Base-by-base conservation (phyloP, 148 eudicot genomes). In the Cornus controversa region DNA sequence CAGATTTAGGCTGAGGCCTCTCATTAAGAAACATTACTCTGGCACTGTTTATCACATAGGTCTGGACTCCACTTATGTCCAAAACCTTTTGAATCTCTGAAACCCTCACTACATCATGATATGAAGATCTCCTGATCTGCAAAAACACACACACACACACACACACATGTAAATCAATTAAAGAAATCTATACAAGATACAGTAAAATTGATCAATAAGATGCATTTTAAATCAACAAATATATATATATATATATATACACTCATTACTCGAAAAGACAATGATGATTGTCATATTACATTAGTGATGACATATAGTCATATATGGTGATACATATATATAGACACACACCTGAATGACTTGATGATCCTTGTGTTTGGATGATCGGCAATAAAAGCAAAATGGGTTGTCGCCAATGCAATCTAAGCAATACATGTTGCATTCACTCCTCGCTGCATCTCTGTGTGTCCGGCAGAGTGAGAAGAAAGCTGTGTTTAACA, bases 91-190 rank as follows among this genome's bases (percentile, higher is more conserved):
- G 89, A 63, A 94, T 87, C 78, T 94, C 98, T 8, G 94, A 88
- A 45, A 94, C 97, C 73, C 98, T 82, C 54, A 94, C 98, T 76
- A 94, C 97, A 84, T 94, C 97, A 77, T 94, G 98, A 60, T 94
- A 94, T 9, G 98, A 94, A 20, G 98, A 94, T 81, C 97, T 80
- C 82, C 98, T 86, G 84, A 94, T 94, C 98, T 94, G 31, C 64
- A 18, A 22, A 58, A 54, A 54, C 18, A 3, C 18, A 54, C 16
- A 54, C 10, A 54, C 31, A 54, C 22, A 54, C 22, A 6, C 22
- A 18, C 60, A 37, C 42, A 36, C 37, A 36, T 6, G 6, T 6
- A n/a, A n/a, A n/a, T n/a, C n/a, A n/a, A n/a, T n/a, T n/a, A n/a
- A n/a, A n/a, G n/a, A n/a, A n/a, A n/a, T n/a, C n/a, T n/a, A n/a